These are phyloP conservation scores for Pseudohalonectria lignicola DNA, from an alignment of 2,329 filamentous ascomycete genomes.

Conservation along the genomic window DNA sequence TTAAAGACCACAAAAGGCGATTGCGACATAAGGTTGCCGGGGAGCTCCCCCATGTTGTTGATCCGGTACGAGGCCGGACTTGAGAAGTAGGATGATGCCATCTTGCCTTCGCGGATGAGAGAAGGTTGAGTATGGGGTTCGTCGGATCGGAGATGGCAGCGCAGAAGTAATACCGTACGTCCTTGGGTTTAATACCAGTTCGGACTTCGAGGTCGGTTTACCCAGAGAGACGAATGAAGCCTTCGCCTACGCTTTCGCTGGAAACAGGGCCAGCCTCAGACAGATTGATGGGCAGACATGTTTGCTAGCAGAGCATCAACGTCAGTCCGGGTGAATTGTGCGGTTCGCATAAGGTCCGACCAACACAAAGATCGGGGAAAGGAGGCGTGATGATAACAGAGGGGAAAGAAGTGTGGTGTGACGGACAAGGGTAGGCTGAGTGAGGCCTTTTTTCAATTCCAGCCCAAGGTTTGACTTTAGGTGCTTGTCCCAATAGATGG, in stretches of 20 bases:
- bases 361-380: not conserved
- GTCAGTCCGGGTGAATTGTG: not conserved
- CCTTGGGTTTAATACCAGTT: not conserved
- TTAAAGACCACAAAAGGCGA: slow-evolving; percentile 28
- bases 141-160: too few relatives aligned
- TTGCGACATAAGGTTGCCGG: slow-evolving; percentile 16
- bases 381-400: not conserved
- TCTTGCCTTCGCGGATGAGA: too few relatives aligned
- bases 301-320: not conserved
- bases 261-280: too few relatives aligned
- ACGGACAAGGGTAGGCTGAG: too few relatives aligned
- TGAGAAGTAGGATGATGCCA: slow-evolving; percentile 13
- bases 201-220: not conserved
- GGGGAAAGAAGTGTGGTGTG: not conserved
- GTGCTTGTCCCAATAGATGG: too few relatives aligned
- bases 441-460: too few relatives aligned
- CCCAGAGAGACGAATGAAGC: not conserved
- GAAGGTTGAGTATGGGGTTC: too few relatives aligned
- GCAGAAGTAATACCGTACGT: too few relatives aligned
- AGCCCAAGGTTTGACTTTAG: too few relatives aligned
- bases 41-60: slow-evolving; percentile 11
- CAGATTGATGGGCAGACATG: not conserved
- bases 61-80: slow-evolving; percentile 35
- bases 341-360: too few relatives aligned
- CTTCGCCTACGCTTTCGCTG: not conserved